phyloP scores from a whole-genome alignment of 108 stramenopile genomes.

The Nannochloropsis oceanica region DNA sequence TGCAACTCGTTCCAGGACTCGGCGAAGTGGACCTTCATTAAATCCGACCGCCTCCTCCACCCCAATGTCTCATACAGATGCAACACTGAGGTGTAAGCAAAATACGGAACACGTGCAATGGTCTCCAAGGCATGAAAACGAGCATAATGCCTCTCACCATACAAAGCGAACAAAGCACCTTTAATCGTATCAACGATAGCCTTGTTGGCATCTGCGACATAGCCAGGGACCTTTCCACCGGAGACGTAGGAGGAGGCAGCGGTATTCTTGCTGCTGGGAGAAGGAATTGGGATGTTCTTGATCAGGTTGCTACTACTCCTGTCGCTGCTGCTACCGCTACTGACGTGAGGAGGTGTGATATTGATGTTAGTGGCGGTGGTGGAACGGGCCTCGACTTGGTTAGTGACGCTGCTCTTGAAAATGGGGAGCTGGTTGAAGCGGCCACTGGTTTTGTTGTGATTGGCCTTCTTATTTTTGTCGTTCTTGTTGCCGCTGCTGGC shows the following conservation, averaged over 20 bases:
- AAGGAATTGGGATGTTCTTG: no score
- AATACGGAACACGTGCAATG: constrained; percentile 85
- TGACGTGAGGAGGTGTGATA: neutral
- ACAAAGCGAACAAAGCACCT: constrained; percentile 15
- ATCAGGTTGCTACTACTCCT: no score
- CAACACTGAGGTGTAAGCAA: constrained; percentile 73
- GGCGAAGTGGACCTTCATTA: constrained; percentile 69
- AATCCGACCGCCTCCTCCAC: constrained; percentile 56
- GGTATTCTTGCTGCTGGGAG: neutral
- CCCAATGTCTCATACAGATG: constrained; percentile 79
- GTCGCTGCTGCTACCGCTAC: neutral
- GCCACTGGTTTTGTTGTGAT: neutral
- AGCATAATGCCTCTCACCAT: constrained; percentile 27
- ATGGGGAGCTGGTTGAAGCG: neutral
- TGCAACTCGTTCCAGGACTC: constrained; percentile 87
- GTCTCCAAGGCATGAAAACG: constrained; percentile 84
- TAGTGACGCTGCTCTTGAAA: neutral
- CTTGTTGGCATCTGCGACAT: neutral
- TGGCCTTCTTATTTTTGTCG: neutral
- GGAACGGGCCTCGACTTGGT: neutral
- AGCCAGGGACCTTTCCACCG: neutral
- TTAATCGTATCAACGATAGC: neutral
- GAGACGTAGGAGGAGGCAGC: neutral
- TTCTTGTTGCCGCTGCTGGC: no score
- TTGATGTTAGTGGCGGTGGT: no score